Evolutionary conservation across 2,329 filamentous ascomycete species (phyloP).

Genomic region (Colletotrichum somersetense): DNA sequence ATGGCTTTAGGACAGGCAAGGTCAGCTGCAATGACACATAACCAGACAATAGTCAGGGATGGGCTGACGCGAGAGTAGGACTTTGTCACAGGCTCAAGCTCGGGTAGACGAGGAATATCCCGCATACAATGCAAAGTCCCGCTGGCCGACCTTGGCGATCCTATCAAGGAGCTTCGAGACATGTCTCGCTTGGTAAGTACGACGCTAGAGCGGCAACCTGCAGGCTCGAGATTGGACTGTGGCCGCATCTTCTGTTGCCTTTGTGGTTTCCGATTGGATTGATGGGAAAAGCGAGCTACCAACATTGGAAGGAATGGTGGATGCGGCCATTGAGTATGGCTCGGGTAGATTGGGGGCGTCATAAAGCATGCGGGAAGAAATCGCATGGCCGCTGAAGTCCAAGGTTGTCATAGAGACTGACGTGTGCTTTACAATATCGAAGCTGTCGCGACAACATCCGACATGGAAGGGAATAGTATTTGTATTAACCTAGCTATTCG

Average conservation of each 20-base stretch:
- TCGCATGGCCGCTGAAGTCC: background rate
- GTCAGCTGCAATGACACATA: conserved; percentile 29
- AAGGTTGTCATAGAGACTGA: background rate
- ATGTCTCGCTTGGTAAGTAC: conserved; percentile 40
- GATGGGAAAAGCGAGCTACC: background rate
- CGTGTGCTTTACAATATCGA: background rate
- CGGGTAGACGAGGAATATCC: conserved; percentile 41
- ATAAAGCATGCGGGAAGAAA: background rate
- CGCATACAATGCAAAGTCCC: conserved; percentile 41
- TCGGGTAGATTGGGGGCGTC: background rate
- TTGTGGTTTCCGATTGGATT: conserved; percentile 2
- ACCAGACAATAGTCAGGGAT: conserved; percentile 19
- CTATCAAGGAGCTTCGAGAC: conserved; percentile 42
- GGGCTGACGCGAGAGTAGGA: conserved; percentile 20
- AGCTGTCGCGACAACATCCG: conserved; percentile 7
- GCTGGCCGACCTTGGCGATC: conserved; percentile 29
- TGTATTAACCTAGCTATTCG: background rate
- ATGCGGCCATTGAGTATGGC: background rate
- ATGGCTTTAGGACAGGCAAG: conserved; percentile 28
- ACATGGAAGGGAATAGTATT: background rate
- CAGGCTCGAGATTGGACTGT: conserved; percentile 34
- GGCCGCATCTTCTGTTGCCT: conserved; percentile 7
- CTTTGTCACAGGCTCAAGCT: conserved; percentile 35
- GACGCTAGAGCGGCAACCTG: conserved; percentile 31
- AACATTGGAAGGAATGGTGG: background rate